These are phyloP conservation scores for Xylariaceae sp. DNA, from an alignment of 2,329 filamentous ascomycete species.

Conservation along the genomic window DNA sequence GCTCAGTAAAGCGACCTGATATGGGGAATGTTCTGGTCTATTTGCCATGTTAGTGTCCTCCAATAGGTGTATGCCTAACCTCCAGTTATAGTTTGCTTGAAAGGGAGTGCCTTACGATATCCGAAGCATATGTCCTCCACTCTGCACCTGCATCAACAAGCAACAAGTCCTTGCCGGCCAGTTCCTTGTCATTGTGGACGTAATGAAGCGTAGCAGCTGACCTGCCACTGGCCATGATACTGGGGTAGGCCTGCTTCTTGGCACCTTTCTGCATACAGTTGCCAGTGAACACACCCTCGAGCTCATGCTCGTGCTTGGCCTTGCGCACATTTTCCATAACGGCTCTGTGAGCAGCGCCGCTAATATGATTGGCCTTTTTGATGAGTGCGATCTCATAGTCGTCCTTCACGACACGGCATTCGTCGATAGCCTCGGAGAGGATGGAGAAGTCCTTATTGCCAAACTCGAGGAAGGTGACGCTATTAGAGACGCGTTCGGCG, in stretches of 20 bases:
- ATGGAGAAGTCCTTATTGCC: constrained; percentile 64
- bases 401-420: constrained; percentile 74
- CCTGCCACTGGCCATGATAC: constrained; percentile 81
- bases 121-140: constrained; percentile 74
- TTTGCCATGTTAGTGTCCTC: constrained; percentile 45
- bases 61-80: background rate
- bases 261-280: constrained; percentile 77
- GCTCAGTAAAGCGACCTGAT: constrained; percentile 70
- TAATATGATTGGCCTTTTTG: constrained; percentile 73
- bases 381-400: constrained; percentile 77
- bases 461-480: constrained; percentile 75
- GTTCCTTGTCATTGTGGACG: constrained; percentile 74
- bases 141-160: constrained; percentile 85
- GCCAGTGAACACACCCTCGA: constrained; percentile 82
- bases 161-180: constrained; percentile 76
- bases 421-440: constrained; percentile 70
- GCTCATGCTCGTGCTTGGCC: constrained; percentile 79
- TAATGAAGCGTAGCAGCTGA: constrained; percentile 90
- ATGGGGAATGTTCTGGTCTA: constrained; percentile 86
- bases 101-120: constrained; percentile 57
- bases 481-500: constrained; percentile 74
- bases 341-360: constrained; percentile 68
- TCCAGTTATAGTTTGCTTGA: background rate
- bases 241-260: constrained; percentile 84
- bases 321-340: constrained; percentile 66